Base-by-base conservation (phyloP, 2,329 filamentous ascomycete species). In the Apiospora saccharicola region DNA sequence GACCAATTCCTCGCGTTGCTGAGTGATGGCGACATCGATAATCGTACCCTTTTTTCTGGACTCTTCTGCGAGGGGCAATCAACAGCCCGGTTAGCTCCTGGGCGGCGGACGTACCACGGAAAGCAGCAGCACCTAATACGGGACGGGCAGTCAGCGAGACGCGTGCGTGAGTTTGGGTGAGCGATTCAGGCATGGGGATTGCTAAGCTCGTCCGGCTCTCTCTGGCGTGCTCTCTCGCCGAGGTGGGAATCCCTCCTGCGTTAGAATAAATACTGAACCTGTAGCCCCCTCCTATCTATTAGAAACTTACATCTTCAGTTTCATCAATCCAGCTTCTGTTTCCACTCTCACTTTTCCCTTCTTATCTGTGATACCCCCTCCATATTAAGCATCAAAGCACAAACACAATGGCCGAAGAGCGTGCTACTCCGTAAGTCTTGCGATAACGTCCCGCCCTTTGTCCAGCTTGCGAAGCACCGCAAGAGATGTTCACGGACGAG, bases 401-500 rank as follows among this genome's bases (percentile, higher is more conserved):
- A n/a, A 41, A 41, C 41, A 37, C 72, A 71, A 80, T 81, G 79
- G 76, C 79, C 34, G 68, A 71, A 41, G 43, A 75, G 69, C 75
- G 79, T 73, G 74, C 78, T 73, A 76, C 73, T 10, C 79, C 79
- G 79, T 80, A 72, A 80, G 79, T 79, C 12, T 49, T 13, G 26
- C 3, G 43, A 68, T 26, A 24, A 30, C 47, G 19, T 30, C 13
- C n/a, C 3, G 5, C n/a, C 24, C 64, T 68, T 19, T 14, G 0
- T 13, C 41, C n/a, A 41, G 7, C 37, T 26, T 16, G 43, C 41
- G 43, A 30, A 12, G 37, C 41, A 26, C 53, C 53, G 3, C 8
- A 34, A 61, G 30, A 61, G 30, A 37, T n/a, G 16, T 5, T 34
- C 26, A 3, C 16, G 53, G 37, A 61, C n/a, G 3, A 26, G n/a